A percentile compares a stretch with the other conserved stretches of the same genome.
Evolutionary conservation across 2,329 filamentous ascomycete species (phyloP).

Genomic region (Aplosporella prunicola): DNA sequence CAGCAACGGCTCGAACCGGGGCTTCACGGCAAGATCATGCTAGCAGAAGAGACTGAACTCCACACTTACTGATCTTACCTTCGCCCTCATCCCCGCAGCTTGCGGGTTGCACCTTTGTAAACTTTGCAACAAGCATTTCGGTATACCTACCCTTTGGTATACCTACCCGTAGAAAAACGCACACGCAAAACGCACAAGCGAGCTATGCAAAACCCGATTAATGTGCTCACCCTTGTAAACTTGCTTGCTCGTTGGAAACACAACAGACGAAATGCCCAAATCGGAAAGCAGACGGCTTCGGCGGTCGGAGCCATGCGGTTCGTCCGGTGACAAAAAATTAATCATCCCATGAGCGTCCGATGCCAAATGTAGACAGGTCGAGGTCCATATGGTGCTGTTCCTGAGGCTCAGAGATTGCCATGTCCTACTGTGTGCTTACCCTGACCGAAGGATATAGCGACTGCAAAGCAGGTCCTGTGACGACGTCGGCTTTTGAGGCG

Average conservation of each 20-base stretch:
- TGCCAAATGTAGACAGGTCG: no score
- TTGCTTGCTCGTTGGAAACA: not conserved
- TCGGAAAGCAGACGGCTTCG: no score
- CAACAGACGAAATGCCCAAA: no score
- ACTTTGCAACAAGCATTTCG: not conserved
- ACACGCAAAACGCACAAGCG: slow-evolving; percentile 1
- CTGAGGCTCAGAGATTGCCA: not conserved
- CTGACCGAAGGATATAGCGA: not conserved
- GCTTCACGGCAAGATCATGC: slow-evolving; percentile 3
- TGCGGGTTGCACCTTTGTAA: not conserved
- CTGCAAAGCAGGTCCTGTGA: not conserved
- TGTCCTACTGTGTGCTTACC: not conserved
- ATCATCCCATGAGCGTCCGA: no score
- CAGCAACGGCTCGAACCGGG: no score
- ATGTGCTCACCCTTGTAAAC: not conserved
- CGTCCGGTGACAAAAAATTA: no score
- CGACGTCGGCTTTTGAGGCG: not conserved
- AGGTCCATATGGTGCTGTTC: no score
- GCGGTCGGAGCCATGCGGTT: no score
- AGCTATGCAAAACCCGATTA: not conserved
- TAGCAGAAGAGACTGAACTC: slow-evolving; percentile 3
- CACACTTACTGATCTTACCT: slow-evolving; percentile 8
- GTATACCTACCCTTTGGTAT: not conserved
- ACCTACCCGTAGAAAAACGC: slow-evolving; percentile 6
- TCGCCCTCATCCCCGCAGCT: not conserved